These are phyloP conservation scores for Capsicum pubescens DNA, from an alignment of 257 asterid species.

Conservation along the genomic window DNA sequence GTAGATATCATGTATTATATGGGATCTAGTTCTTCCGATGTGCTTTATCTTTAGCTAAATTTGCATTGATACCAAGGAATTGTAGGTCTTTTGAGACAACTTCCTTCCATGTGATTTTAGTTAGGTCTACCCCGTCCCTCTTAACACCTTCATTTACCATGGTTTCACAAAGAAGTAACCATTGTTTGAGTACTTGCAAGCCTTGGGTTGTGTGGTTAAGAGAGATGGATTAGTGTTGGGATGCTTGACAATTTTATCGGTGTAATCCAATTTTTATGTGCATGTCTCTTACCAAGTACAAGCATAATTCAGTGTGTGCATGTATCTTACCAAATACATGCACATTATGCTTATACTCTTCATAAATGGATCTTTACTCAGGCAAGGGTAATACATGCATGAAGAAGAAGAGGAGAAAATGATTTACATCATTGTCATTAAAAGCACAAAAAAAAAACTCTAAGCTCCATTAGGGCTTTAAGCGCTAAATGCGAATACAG, in stretches of 20 bases:
- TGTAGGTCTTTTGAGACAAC: background rate
- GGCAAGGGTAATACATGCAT: background rate
- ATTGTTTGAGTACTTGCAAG: conserved; percentile 17
- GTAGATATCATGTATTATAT: background rate
- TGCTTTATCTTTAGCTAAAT: background rate
- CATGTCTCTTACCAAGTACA: conserved; percentile 16
- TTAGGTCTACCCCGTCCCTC: background rate
- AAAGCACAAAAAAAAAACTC: too few relatives aligned
- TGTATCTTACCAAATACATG: conserved; percentile 10
- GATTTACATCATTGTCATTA: too few relatives aligned
- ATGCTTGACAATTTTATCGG: conserved; percentile 9
- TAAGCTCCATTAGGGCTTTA: too few relatives aligned
- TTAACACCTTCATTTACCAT: background rate
- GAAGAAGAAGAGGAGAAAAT: background rate
- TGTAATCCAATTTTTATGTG: background rate
- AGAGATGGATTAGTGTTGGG: background rate
- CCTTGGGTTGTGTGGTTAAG: background rate
- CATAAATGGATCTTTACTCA: background rate
- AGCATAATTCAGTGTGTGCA: background rate
- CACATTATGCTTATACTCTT: conserved; percentile 3
- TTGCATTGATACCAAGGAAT: background rate
- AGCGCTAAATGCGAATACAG: too few relatives aligned
- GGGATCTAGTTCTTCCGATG: background rate
- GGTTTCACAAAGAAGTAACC: background rate
- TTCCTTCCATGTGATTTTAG: conserved; percentile 13